Evolutionary conservation across 768 basidiomycete genomes (phyloP), one percentile per base, ranked within the genome.

Genomic region (Plicaturopsis crispa): DNA sequence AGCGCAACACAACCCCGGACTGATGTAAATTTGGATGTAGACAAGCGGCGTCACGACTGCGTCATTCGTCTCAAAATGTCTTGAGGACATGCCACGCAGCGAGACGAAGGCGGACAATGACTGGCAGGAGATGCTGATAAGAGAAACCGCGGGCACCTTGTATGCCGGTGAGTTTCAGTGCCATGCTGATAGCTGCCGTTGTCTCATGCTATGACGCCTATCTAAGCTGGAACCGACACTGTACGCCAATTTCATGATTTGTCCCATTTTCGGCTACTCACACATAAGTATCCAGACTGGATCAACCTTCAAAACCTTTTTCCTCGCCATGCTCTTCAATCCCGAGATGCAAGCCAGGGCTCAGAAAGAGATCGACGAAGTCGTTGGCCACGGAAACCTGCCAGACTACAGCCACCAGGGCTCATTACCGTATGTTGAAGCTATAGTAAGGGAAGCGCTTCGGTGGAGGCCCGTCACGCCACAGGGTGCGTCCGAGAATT

Each of bases 51-150:
- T 48, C 1, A 41, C 40, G 10, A 37, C 43, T 10, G 47, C 55
- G 14, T 68, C 60, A 17, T 65, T 62, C 41, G 56, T 56, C 2
- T 62, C 62, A 14, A 51, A 53, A 16, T 47, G 61, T 36, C 52
- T 68, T 7, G 51, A n/a, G n/a, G n/a, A n/a, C n/a, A n/a, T n/a
- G n/a, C n/a, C n/a, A n/a, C n/a, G n/a, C n/a, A n/a, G 35, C 21
- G 19, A 22, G 12, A 48, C 49, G n/a, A n/a, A n/a, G 11, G 42
- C 57, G 4, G 53, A 57, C 26, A 65, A 26, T 54, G 42, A 3
- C 42, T 43, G 31, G 46, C 47, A 36, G 18, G 42, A 35, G n/a
- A 32, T 28, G 12, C 13, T 20, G 18, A 34, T 43, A 7, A 43
- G 32, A 28, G 24, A 24, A 41, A 19, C 26, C 31, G 31, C 40